Conservation (phyloP, 768 basidiomycete species). For the Boletus vinaceobasis region DNA sequence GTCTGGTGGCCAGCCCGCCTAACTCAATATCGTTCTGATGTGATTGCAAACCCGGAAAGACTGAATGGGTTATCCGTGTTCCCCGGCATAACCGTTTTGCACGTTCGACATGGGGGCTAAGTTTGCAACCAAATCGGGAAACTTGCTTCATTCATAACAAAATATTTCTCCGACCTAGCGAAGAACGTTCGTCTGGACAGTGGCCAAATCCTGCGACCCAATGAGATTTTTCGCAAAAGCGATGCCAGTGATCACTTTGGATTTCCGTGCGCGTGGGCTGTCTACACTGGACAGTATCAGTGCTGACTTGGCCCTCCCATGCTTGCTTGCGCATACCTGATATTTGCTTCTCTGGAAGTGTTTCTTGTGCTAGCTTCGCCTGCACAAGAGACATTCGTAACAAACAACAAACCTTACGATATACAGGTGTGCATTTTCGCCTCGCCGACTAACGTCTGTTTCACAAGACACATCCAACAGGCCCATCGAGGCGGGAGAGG, state of each 20-base stretch:
- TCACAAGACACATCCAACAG: slow-evolving; percentile 31
- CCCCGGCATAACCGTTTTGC: slow-evolving; percentile 2
- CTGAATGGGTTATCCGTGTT: neutral
- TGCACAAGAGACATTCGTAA: slow-evolving; percentile 23
- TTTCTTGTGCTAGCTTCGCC: slow-evolving; percentile 26
- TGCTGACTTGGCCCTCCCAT: slow-evolving; percentile 9
- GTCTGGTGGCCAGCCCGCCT: too few relatives aligned
- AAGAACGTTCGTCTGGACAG: slow-evolving; percentile 31
- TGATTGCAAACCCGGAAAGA: neutral
- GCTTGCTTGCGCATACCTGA: slow-evolving; percentile 11
- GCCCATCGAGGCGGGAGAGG: slow-evolving; percentile 78
- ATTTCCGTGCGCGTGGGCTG: neutral
- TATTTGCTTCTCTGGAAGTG: neutral
- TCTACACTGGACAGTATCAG: neutral
- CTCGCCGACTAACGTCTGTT: neutral
- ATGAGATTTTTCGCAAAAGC: slow-evolving; percentile 5
- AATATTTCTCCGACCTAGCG: neutral
- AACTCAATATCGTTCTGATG: neutral
- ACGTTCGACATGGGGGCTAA: slow-evolving; percentile 15
- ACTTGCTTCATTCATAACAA: neutral
- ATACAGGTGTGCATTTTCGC: slow-evolving; percentile 40
- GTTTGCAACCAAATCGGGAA: slow-evolving; percentile 21
- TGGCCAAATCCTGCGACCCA: slow-evolving; percentile 16
- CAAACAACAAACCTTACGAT: slow-evolving; percentile 40
- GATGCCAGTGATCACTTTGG: neutral